Evolutionary conservation across 805 yeast genomes (phyloP), one percentile per base, ranked within the genome.

Genomic region (Pichia phayaonensis): DNA sequence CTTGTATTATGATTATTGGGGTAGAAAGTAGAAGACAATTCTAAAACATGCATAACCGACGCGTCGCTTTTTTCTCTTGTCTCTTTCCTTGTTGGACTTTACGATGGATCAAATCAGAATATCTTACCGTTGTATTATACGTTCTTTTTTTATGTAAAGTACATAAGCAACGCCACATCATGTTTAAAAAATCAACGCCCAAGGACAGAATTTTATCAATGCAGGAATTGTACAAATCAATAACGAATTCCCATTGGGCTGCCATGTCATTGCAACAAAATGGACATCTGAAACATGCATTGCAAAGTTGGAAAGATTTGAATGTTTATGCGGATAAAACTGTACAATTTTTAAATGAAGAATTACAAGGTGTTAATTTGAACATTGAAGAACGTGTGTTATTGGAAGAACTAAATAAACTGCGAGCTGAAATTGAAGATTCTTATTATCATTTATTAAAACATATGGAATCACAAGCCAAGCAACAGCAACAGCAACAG

Each of bases 231-330:
- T 54, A 54, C 40, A 50, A 51, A 21, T 40, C 45, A 7, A 49
- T 49, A 15, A 49, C 52, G 2, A 49, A 49, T 27, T 34, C 48
- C 8, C 45, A 49, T 27, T 49, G 52, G 52, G 44, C 52, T 13
- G 48, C 52, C 3, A 26, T 81, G 46, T 72, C 79, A 4, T 61
- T 80, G 20, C 90, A 85, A 58, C 84, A 84, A 52, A 68, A 71
- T 20, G 70, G 73, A 34, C 72, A 75, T 21, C 63, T 72, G 43
- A 76, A 72, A 46, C 79, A 75, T 18, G 85, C 90, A 2, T 65
- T 83, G 21, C 78, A 76, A 52, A 90, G 90, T 2, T 84, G 92
- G 90, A 84, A 81, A 56, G 71, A 81, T 2, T 65, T 86, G n/a
- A 87, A 82, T 54, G 80, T 86, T 2, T 75, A 77, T 45, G 72